phyloP scores from a whole-genome alignment of 192 early-diverging fungal genomes.

The Backusella australiensis region DNA sequence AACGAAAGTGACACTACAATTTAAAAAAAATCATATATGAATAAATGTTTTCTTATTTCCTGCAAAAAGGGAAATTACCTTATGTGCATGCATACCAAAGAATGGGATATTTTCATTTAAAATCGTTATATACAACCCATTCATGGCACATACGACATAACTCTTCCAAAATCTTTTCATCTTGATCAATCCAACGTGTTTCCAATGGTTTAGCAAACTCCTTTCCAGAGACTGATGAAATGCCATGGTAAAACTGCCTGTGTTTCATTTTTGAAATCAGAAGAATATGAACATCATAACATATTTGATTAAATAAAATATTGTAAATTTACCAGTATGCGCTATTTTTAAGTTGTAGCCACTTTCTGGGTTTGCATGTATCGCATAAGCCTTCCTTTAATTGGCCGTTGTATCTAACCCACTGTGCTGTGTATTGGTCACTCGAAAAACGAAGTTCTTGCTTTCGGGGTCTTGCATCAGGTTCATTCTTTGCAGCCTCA shows the following conservation, averaged over 20 bases:
- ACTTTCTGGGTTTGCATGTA: constrained; percentile 75
- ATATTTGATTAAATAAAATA: not conserved
- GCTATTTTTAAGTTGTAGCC: constrained; percentile 88
- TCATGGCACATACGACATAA: constrained; percentile 80
- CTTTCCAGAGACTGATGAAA: constrained; percentile 81
- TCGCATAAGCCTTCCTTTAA: constrained; percentile 84
- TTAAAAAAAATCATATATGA: not conserved
- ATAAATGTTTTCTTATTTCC: not conserved
- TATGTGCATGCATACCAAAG: constrained; percentile 87
- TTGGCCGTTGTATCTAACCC: constrained; percentile 73
- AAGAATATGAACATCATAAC: not conserved
- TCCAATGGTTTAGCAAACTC: constrained; percentile 71
- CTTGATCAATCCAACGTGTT: constrained; percentile 63
- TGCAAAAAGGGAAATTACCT: constrained; percentile 32
- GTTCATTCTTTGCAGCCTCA: constrained; percentile 41
- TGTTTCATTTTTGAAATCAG: constrained; percentile 55
- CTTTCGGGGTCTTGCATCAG: constrained; percentile 57
- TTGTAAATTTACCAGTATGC: constrained; percentile 67
- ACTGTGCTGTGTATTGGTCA: constrained; percentile 80
- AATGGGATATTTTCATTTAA: constrained; percentile 72
- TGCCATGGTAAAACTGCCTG: constrained; percentile 85
- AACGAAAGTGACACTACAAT: constrained; percentile 55
- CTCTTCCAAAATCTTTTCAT: constrained; percentile 61
- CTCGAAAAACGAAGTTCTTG: constrained; percentile 70
- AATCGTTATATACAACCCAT: constrained; percentile 75